Percentiles rank a stretch among this genome's conserved stretches.
Evolutionary conservation across 306 rosid genomes (phyloP).

Genomic region (Echinosophora koreensis): DNA sequence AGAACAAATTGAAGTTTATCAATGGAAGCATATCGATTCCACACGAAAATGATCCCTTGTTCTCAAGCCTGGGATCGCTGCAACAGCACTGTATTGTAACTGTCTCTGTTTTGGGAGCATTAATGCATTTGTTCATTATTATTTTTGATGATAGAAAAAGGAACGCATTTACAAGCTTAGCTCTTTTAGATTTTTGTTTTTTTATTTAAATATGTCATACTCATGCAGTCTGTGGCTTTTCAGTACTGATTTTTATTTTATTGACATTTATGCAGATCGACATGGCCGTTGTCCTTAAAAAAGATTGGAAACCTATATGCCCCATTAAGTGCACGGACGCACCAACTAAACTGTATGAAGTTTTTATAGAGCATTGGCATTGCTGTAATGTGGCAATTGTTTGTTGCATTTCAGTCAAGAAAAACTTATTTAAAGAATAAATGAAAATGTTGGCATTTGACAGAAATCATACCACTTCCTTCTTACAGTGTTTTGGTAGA

Average conservation of each 20-base stretch:
- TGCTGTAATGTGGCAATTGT: background rate
- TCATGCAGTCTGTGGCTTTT: background rate
- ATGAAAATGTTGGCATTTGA: too few relatives aligned
- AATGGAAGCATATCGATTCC: too few relatives aligned
- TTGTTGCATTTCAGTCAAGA: too few relatives aligned
- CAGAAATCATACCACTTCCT: too few relatives aligned
- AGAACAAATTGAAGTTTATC: too few relatives aligned
- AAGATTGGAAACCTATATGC: slow-evolving; percentile 59
- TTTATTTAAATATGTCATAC: background rate
- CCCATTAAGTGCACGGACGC: slow-evolving; percentile 16
- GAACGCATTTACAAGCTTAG: slow-evolving; percentile 21
- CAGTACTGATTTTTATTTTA: background rate
- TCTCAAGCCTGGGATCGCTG: too few relatives aligned
- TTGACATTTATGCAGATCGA: slow-evolving; percentile 47
- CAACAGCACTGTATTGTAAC: background rate
- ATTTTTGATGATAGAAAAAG: background rate
- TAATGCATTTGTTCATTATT: background rate
- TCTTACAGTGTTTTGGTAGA: too few relatives aligned
- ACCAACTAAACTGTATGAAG: slow-evolving; percentile 51
- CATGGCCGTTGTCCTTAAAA: slow-evolving; percentile 41
- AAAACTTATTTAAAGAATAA: too few relatives aligned
- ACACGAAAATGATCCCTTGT: too few relatives aligned
- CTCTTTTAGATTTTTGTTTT: background rate
- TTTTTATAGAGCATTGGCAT: background rate
- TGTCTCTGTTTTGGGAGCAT: background rate